Evolutionary conservation across 306 rosid species (phyloP).

Genomic region (Quercus rubra): DNA sequence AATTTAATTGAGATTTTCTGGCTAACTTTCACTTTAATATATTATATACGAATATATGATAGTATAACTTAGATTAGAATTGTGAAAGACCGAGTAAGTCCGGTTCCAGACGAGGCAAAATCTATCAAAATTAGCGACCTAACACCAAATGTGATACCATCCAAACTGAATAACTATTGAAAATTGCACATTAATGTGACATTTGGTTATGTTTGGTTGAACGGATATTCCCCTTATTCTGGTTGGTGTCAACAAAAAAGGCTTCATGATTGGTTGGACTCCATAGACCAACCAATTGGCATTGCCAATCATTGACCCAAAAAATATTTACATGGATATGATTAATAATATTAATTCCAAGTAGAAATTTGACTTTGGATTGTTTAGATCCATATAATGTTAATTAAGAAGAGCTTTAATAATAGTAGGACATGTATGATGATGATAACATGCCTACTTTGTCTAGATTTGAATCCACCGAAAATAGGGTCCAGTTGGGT

Average conservation of each 20-base stretch:
- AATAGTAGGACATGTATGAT: conserved; percentile 39
- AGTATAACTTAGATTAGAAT: neutral
- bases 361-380: neutral
- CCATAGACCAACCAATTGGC: conserved; percentile 23
- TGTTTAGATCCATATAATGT: neutral
- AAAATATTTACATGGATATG: conserved; percentile 3
- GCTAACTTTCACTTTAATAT: no score
- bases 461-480: conserved; percentile 14
- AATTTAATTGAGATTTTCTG: no score
- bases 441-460: conserved; percentile 35
- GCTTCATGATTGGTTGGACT: conserved; percentile 29
- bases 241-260: neutral
- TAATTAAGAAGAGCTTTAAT: conserved; percentile 22
- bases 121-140: neutral
- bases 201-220: neutral
- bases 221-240: neutral
- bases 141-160: neutral
- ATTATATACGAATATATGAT: no score
- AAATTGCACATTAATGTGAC: neutral
- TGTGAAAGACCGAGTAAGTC: neutral
- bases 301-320: conserved; percentile 29
- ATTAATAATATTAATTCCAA: neutral
- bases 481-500: neutral
- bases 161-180: neutral
- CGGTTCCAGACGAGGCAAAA: neutral